Evolutionary conservation across 2,329 filamentous ascomycete genomes (phyloP).

Genomic region (Neurospora crassa): DNA sequence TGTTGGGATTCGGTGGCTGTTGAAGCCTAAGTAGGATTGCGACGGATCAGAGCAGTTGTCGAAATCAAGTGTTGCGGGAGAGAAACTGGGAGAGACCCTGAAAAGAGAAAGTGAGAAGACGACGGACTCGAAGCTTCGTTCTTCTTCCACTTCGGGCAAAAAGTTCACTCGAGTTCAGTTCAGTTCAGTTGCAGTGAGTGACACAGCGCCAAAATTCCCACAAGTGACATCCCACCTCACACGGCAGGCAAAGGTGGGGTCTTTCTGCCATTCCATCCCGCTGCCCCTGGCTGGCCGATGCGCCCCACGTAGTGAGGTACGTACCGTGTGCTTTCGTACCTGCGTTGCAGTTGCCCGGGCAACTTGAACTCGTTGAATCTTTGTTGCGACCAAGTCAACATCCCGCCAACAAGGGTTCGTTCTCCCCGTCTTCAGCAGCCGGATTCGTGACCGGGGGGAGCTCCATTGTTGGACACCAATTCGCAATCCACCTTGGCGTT

Average conservation of each 20-base stretch:
- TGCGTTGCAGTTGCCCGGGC: conserved; percentile 14
- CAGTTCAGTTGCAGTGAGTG: not conserved
- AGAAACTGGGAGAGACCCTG: not conserved
- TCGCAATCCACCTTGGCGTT: conserved; percentile 1
- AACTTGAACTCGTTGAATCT: conserved; percentile 15
- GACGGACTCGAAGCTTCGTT: not conserved
- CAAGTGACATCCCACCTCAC: not conserved
- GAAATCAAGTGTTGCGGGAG: not conserved
- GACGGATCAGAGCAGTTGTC: not conserved
- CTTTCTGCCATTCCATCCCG: not conserved
- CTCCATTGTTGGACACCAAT: conserved; percentile 2
- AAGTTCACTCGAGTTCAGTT: not conserved
- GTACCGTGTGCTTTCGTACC: not conserved
- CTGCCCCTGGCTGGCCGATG: not conserved
- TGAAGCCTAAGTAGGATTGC: not conserved
- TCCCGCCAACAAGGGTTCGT: not conserved
- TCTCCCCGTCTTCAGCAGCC: not conserved
- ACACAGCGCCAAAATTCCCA: not conserved
- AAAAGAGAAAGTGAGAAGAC: not conserved
- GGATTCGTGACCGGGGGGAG: not conserved
- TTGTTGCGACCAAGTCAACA: conserved; percentile 9
- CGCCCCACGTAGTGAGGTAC: not conserved
- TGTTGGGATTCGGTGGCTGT: not conserved
- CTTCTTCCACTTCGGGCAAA: not conserved
- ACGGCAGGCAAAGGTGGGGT: not conserved